Base-by-base conservation (phyloP, 768 basidiomycete species). In the Trametes coccinea region DNA sequence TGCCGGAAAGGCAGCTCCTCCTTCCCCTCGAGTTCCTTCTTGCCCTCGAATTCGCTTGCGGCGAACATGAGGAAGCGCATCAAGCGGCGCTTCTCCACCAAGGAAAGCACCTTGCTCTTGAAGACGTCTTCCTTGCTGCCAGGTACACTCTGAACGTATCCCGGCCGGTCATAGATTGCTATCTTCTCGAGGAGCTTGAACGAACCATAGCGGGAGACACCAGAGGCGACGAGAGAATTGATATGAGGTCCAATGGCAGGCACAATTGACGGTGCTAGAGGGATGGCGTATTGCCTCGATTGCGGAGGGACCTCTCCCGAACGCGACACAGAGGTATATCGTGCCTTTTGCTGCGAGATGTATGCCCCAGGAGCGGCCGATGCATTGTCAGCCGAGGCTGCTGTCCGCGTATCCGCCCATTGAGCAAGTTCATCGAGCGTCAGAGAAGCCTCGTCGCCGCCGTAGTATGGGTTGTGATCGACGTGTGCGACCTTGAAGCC, bases 121-220 rank as follows among this genome's bases (percentile, higher is more conserved):
- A 98, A 98, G 3, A 98, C 83, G 60, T 92, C 90, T 73, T 95
- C 95, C 72, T 97, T 98, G 76, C 85, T 92, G 34, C 88, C 87
- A 1, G 96, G 96, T 0, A 98, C 95, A 52, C 74, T 81, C 67
- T 83, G 83, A 22, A 71, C 65, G 54, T 71, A 72, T 2, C 81
- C 76, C 22, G 77, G 74, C 11, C 75, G 61, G 51, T 84, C 77
- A 67, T 85, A 87, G 46, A 93, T 76, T 41, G 79, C 84, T 16
- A 90, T 79, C 27, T 82, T 83, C 62, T 89, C 92, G 17, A 98
- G 77, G 3, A 97, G 80, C 48, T 90, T 86, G 71, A 95, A 98
- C 2, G 87, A 88, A n/a, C 93, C 92, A 70, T 98, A 98, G 59
- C 88, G 86, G 7, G 93, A 82, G 13, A 98, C 93, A 27, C 93